Base-by-base conservation (phyloP, 2,329 filamentous ascomycete species). In the Ophiostoma triangulosporum region DNA sequence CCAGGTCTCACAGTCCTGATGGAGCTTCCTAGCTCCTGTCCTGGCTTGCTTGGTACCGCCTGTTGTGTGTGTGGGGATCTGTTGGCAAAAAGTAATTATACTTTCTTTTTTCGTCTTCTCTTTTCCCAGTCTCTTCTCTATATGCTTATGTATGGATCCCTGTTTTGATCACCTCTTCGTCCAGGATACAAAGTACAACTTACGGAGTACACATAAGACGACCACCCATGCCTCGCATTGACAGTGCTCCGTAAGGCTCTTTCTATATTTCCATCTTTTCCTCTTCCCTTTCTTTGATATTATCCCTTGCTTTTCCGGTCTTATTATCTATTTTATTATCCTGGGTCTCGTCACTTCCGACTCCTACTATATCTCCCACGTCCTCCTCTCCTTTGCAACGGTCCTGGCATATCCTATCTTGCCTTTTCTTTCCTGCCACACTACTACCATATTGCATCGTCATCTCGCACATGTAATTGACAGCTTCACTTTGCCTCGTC, bases 61-160 rank as follows among this genome's bases (percentile, higher is more conserved):
- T 45, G 31, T 31, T 33, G 27, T 51, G 53, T 27, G 53, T 54
- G 53, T 54, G 53, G 53, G 29, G 48, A 54, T 31, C 40, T 22
- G 29, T 22, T 24, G 17, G 53, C 35, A 27, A 50, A 12, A 40
- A 46, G 50, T 20, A 51, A 8, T 49, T 33, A 55, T 26, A 48
- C 29, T 48, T 52, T 46, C 29, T 45, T 35, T 52, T 53, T 52
- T 51, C n/a, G 24, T n/a, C 31, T 49, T 49, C 8, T 48, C 45
- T 48, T 46, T 29, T 22, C n/a, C n/a, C n/a, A 11, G 15, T 48
- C 20, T 51, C 33, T 38, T 29, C n/a, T 24, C 48, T 24, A 36
- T 50, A 24, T 50, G 32, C 11, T 51, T 27, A 22, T 20, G 49
- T 38, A 38, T 51, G 54, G 38, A 46, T 51, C 38, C 48, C 48